These are phyloP conservation scores for Diaporthe humulicola DNA, from an alignment of 2,329 filamentous ascomycete species.

Conservation along the genomic window DNA sequence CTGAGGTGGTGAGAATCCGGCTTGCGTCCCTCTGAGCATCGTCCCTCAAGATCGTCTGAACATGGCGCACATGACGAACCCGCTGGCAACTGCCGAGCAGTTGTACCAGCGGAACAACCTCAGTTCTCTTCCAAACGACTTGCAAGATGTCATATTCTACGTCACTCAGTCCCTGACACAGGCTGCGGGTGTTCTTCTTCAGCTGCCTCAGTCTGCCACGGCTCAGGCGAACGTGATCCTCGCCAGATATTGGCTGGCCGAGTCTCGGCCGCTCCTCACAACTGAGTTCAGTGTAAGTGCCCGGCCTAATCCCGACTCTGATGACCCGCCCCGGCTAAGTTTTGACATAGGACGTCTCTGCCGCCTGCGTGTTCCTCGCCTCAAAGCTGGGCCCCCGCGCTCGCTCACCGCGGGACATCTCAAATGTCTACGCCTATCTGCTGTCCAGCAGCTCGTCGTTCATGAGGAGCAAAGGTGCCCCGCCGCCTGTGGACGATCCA, in stretches of 20 bases:
- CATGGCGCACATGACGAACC: constrained; percentile 77
- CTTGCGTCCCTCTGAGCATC: neutral
- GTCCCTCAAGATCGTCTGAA: neutral
- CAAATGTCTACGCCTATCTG: constrained; percentile 89
- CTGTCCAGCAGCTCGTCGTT: constrained; percentile 71
- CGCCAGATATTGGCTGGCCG: constrained; percentile 81
- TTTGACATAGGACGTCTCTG: constrained; percentile 77
- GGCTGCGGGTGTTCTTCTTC: constrained; percentile 83
- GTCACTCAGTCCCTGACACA: constrained; percentile 81
- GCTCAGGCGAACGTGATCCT: constrained; percentile 88
- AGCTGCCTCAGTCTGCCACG: constrained; percentile 87
- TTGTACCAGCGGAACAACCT: constrained; percentile 69
- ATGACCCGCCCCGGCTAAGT: neutral
- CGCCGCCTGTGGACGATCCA: constrained; percentile 56
- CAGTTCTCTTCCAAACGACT: constrained; percentile 72
- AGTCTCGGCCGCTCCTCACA: constrained; percentile 61
- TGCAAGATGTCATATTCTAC: constrained; percentile 80
- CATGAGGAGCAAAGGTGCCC: constrained; percentile 54
- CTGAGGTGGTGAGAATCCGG: neutral
- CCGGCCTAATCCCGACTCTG: neutral
- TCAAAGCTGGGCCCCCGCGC: constrained; percentile 86
- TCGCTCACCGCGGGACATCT: constrained; percentile 81
- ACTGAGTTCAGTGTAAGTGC: constrained; percentile 68
- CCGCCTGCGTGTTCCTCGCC: constrained; percentile 83
- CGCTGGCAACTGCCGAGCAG: constrained; percentile 79